Evolutionary conservation across 2,329 filamentous ascomycete genomes (phyloP), one percentile per base, ranked within the genome.

Genomic region (Tolypocladium pustulatum): DNA sequence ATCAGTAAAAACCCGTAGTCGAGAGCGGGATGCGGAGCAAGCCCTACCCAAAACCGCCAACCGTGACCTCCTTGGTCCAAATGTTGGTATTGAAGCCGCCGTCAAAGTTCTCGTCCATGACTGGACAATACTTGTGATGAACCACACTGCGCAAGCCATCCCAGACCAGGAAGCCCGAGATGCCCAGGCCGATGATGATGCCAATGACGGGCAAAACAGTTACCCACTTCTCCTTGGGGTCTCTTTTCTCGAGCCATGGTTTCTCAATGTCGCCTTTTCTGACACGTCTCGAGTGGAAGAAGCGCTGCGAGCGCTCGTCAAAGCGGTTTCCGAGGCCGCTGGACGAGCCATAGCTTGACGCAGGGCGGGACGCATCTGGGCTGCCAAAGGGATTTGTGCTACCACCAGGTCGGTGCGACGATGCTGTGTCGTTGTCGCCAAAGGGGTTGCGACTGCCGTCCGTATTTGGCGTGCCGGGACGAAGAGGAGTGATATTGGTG

Each of bases 201-300:
- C 89, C 90, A 30, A 90, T 69, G 49, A 91, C 68, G 2, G 90
- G 90, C 59, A 95, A 81, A 62, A 93, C 91, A 2, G 87, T 91
- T 10, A 90, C 85, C 90, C 90, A 94, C 76, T 91, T 94, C 78
- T 93, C 88, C 70, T 85, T 88, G 15, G 87, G 86, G 64, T 92
- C 87, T 59, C 78, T 84, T 68, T 85, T 86, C n/a, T 81, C 73
- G 43, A 88, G 73, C 90, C 90, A 94, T 15, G 90, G 88, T 74
- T 89, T 87, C 69, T 91, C 86, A 3, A 90, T 72, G 55, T 89
- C 83, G 49, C 83, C 88, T 69, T 90, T 90, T 69, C 80, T 82
- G 38, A 93, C 81, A 61, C 88, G 78, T 60, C 88, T 79, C 22
- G 88, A 91, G 71, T 86, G 86, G 69, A 92, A 93, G 73, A 87